Evolutionary conservation across 2,329 filamentous ascomycete species (phyloP).

Genomic region (Clarireedia hainanense): DNA sequence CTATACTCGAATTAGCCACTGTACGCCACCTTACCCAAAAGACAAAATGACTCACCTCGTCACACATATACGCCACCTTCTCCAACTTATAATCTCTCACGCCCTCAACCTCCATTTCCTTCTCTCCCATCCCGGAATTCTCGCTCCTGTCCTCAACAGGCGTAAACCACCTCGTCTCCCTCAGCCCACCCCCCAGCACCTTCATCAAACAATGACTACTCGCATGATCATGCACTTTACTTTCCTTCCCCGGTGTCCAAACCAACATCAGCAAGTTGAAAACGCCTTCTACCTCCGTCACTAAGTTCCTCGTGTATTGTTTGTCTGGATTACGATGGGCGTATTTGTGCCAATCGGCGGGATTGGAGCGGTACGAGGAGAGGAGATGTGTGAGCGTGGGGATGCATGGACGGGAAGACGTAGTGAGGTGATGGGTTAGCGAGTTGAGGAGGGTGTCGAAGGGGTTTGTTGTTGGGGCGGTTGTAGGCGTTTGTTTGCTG

Average conservation of each 20-base stretch:
- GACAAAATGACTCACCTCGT: constrained; percentile 39
- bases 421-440: constrained; percentile 13
- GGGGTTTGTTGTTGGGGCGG: constrained; percentile 1
- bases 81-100: constrained; percentile 57
- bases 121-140: constrained; percentile 11
- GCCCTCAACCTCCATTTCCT: constrained; percentile 32
- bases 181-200: constrained; percentile 68
- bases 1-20: constrained; percentile 13
- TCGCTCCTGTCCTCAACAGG: constrained; percentile 20
- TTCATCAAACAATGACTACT: constrained; percentile 93
- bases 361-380: constrained; percentile 17
- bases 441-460: constrained; percentile 17
- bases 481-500: background rate
- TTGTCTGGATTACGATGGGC: constrained; percentile 60
- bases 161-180: constrained; percentile 63
- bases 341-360: constrained; percentile 60
- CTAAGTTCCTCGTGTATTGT: constrained; percentile 80
- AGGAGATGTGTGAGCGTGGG: constrained; percentile 16
- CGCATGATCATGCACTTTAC: constrained; percentile 81
- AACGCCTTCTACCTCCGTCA: constrained; percentile 75
- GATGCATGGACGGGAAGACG: constrained; percentile 12
- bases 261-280: constrained; percentile 66
- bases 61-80: constrained; percentile 84
- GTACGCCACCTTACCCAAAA: background rate
- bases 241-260: constrained; percentile 78